Evolutionary conservation across 139 green algal species (phyloP).

Genomic region (Eudorina sp.): DNA sequence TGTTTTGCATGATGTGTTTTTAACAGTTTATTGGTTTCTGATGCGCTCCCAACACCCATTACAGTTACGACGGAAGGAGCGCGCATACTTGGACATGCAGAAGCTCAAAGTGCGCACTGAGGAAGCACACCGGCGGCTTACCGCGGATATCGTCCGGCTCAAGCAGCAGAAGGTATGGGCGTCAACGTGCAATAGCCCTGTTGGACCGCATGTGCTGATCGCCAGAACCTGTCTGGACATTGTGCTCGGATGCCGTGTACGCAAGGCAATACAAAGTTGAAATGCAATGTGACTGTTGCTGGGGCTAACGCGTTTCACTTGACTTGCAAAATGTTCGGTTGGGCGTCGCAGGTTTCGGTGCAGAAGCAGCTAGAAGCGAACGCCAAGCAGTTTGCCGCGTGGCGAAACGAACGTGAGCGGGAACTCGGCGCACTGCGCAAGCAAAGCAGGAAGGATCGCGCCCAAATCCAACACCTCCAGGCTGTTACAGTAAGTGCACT

Average conservation of each 20-base stretch:
- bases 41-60: background rate
- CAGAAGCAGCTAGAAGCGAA: conserved; percentile 69
- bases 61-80: conserved; percentile 59
- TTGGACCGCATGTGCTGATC: too few relatives aligned
- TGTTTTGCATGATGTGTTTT: too few relatives aligned
- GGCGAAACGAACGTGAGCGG: conserved; percentile 70
- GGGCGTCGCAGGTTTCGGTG: conserved; percentile 72
- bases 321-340: too few relatives aligned
- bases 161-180: conserved; percentile 88
- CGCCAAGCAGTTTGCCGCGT: conserved; percentile 68
- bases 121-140: conserved; percentile 69
- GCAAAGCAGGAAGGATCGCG: conserved; percentile 54
- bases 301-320: too few relatives aligned
- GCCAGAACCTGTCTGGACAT: too few relatives aligned
- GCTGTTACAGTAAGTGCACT: conserved; percentile 69
- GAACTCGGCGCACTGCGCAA: conserved; percentile 68
- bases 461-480: conserved; percentile 66
- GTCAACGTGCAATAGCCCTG: too few relatives aligned
- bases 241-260: too few relatives aligned
- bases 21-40: too few relatives aligned
- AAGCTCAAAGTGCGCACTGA: conserved; percentile 73
- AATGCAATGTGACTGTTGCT: too few relatives aligned
- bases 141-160: conserved; percentile 86
- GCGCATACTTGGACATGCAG: conserved; percentile 58
- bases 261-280: too few relatives aligned